phyloP scores from a whole-genome alignment of 495 filamentous ascomycete species.

The Aspergillus nanangensis region DNA sequence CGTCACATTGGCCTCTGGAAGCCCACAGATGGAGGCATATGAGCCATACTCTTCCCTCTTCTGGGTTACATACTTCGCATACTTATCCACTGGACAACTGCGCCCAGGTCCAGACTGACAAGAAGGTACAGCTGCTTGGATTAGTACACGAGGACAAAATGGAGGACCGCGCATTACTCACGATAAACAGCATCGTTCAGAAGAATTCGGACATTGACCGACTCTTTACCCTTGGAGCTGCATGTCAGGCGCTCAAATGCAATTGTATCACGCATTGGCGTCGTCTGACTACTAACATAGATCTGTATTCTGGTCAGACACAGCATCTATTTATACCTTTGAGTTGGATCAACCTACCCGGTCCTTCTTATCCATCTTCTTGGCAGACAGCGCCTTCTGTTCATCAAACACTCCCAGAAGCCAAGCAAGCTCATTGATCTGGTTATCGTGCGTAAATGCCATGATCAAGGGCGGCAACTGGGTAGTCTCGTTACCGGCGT shows the following conservation, averaged over 20 bases:
- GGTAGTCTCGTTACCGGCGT: slow-evolving; percentile 31
- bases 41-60: slow-evolving; percentile 39
- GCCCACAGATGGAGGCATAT: slow-evolving; percentile 40
- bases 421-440: slow-evolving; percentile 51
- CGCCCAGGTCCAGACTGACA: slow-evolving; percentile 44
- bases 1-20: slow-evolving; percentile 28
- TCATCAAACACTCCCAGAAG: slow-evolving; percentile 51
- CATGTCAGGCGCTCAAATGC: slow-evolving; percentile 49
- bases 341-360: no score
- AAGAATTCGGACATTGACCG: slow-evolving; percentile 40
- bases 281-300: slow-evolving; percentile 40
- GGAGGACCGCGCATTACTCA: no score
- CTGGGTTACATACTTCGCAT: slow-evolving; percentile 35
- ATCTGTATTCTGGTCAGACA: no score
- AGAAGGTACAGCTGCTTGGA: slow-evolving; percentile 21
- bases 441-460: slow-evolving; percentile 55
- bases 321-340: no score
- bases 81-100: slow-evolving; percentile 41
- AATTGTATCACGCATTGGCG: slow-evolving; percentile 54
- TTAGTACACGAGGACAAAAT: no score
- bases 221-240: slow-evolving; percentile 9
- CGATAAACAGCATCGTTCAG: slow-evolving; percentile 54
- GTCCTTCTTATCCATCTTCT: slow-evolving; percentile 3
- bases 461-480: slow-evolving; percentile 44
- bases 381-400: slow-evolving; percentile 32